Evolutionary conservation across 768 basidiomycete genomes (phyloP), one percentile per base, ranked within the genome.

Genomic region (Xanthoconium stramineum): DNA sequence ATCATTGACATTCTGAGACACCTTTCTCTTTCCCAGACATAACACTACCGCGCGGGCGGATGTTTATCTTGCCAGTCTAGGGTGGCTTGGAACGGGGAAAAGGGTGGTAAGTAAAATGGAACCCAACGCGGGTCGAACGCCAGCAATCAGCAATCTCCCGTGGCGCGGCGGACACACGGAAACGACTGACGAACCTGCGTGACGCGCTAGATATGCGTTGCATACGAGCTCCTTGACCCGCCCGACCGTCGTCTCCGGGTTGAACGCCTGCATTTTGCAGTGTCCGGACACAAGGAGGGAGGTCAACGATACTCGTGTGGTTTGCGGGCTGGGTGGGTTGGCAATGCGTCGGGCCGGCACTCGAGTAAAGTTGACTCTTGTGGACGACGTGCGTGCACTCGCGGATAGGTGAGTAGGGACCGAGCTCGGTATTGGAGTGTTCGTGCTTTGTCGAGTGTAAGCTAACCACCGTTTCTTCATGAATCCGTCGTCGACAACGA

Each of bases 1-100:
- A 32, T 92, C 90, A 64, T n/a, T n/a, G n/a, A n/a, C n/a, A n/a
- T 92, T 90, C 65, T 90, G 89, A n/a, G 91, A 71, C 67, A 92
- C 85, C 70, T 84, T 85, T 37, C 90, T 85, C 70, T 84, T 85
- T 37, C 90, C 90, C 6, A 91, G 74, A 69, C 91, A 85, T 1
- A 92, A 75, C 37, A 92, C 80, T 19, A 85, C 0, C 89, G 90
- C 17, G 85, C 85, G 3, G 88, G 86, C 3, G 90, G 89, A 12
- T 84, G 82, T 55, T 88, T 88, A 61, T 86, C 85, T 69, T 85
- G 83, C 89, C 89, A 91, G 52, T 90, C 89, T 84, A 58, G 37
- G 50, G 17, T 36, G 3, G 20, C 24, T 24, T 4, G 24, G 24
- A 4, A 24, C 4, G 24, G 24, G 24, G 24, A 2, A 24, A 24